Evolutionary conservation across 805 yeast species (phyloP).

Genomic region (Lipomyces spencermartinsiae): DNA sequence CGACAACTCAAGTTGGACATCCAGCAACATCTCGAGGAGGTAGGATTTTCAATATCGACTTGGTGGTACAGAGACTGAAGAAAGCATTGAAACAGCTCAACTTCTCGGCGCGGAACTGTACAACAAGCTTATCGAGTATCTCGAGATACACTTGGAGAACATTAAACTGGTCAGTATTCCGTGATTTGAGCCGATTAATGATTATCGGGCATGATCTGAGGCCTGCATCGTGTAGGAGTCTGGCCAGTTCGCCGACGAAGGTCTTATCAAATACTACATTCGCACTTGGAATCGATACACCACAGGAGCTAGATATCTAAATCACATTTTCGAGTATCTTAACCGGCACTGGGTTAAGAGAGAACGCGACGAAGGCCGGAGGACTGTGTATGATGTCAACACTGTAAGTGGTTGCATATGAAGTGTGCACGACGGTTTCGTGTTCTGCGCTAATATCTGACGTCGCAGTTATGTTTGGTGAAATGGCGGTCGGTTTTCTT

Average conservation of each 20-base stretch:
- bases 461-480: conserved; percentile 63
- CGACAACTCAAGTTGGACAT: conserved; percentile 34
- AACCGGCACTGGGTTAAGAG: conserved; percentile 98
- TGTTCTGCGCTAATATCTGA: neutral
- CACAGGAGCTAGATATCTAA: conserved; percentile 88
- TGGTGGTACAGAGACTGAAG: conserved; percentile 11
- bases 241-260: conserved; percentile 61
- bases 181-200: neutral
- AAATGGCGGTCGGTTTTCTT: conserved; percentile 90
- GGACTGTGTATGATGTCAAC: conserved; percentile 88
- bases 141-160: conserved; percentile 56
- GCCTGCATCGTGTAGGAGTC: conserved; percentile 45
- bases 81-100: conserved; percentile 44
- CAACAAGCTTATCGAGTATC: conserved; percentile 68
- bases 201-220: neutral
- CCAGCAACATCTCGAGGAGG: conserved; percentile 36
- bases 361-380: conserved; percentile 90
- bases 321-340: conserved; percentile 93
- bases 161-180: conserved; percentile 39
- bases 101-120: conserved; percentile 92
- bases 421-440: neutral
- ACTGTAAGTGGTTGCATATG: conserved; percentile 50
- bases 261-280: conserved; percentile 82
- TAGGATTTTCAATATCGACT: conserved; percentile 9
- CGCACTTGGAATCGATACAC: conserved; percentile 87